A percentile compares a stretch with the other conserved stretches of the same genome.
These are phyloP conservation scores for Pichia sp. DNA, from an alignment of 1,139 yeast species.

Conservation along the genomic window DNA sequence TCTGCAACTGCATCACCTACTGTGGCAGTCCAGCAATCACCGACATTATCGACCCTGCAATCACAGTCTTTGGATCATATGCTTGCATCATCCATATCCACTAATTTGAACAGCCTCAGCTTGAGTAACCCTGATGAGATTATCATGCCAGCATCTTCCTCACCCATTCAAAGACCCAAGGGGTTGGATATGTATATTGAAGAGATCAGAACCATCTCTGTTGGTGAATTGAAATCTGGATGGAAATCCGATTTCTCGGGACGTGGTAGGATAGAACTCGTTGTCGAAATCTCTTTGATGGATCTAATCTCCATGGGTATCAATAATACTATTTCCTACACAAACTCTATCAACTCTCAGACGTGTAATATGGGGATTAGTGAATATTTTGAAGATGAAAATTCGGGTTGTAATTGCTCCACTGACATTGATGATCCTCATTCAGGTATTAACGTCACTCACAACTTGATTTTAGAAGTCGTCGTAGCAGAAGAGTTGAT, in stretches of 20 bases:
- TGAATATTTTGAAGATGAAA: constrained; percentile 19
- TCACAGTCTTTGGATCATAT: constrained; percentile 9
- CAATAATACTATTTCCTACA: constrained; percentile 29
- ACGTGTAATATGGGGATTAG: constrained; percentile 26
- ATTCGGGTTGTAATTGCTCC: constrained; percentile 49
- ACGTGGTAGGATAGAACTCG: constrained; percentile 68
- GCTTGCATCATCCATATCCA: constrained; percentile 7
- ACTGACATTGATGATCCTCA: constrained; percentile 82
- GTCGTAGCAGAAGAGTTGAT: constrained; percentile 88
- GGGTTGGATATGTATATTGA: constrained; percentile 58
- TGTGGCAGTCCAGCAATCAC: too few relatives aligned
- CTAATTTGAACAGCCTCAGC: neutral
- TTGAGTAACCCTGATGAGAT: constrained; percentile 9
- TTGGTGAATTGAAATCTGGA: constrained; percentile 79
- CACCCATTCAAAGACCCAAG: too few relatives aligned
- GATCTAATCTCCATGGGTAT: constrained; percentile 50
- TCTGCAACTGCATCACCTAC: too few relatives aligned
- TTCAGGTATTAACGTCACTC: constrained; percentile 69
- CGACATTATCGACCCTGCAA: neutral
- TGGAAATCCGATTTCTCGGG: constrained; percentile 91
- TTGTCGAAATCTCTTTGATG: constrained; percentile 58
- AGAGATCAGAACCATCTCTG: constrained; percentile 63
- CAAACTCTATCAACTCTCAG: constrained; percentile 27
- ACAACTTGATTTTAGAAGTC: constrained; percentile 72
- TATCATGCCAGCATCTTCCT: constrained; percentile 7